Evolutionary conservation across 768 basidiomycete genomes (phyloP).

Genomic region (Kwoniella europaea): DNA sequence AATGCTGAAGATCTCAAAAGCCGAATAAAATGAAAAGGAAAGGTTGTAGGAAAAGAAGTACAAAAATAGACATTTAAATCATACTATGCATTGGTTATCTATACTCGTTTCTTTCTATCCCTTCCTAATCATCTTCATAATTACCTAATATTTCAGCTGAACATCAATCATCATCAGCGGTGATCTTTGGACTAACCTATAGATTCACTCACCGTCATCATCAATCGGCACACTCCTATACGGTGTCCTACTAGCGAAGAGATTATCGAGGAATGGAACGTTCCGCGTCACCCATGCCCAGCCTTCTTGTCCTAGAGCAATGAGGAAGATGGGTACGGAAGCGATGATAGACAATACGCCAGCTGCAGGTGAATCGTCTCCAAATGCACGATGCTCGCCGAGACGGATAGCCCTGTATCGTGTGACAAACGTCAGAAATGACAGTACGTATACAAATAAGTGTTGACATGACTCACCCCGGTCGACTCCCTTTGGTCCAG

Average conservation of each 20-base stretch:
- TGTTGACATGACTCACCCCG: conserved; percentile 67
- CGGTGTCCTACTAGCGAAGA: conserved; percentile 45
- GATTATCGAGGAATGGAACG: conserved; percentile 52
- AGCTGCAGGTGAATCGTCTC: conserved; percentile 60
- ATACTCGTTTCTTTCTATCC: neutral
- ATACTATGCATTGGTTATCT: conserved; percentile 14
- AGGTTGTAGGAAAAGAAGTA: neutral
- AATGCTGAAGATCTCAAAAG: too few species aligned
- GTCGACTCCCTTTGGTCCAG: conserved; percentile 72
- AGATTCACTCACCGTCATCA: conserved; percentile 54
- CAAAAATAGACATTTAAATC: neutral
- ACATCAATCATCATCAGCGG: neutral
- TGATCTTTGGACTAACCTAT: too few species aligned
- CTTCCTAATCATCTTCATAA: conserved; percentile 35
- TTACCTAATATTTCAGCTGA: conserved; percentile 37
- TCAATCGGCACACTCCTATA: conserved; percentile 57
- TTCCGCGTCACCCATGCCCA: conserved; percentile 50
- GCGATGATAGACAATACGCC: conserved; percentile 73
- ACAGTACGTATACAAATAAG: neutral
- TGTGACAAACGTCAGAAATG: neutral
- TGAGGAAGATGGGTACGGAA: conserved; percentile 85
- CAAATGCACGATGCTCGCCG: conserved; percentile 57
- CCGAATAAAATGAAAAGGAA: neutral
- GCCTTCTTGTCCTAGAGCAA: conserved; percentile 69
- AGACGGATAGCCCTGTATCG: conserved; percentile 47